Percentiles rank a stretch among this genome's conserved stretches.
Evolutionary conservation across 1,284 basidiomycete genomes (phyloP).

Genomic region (Prillingera fragicola): DNA sequence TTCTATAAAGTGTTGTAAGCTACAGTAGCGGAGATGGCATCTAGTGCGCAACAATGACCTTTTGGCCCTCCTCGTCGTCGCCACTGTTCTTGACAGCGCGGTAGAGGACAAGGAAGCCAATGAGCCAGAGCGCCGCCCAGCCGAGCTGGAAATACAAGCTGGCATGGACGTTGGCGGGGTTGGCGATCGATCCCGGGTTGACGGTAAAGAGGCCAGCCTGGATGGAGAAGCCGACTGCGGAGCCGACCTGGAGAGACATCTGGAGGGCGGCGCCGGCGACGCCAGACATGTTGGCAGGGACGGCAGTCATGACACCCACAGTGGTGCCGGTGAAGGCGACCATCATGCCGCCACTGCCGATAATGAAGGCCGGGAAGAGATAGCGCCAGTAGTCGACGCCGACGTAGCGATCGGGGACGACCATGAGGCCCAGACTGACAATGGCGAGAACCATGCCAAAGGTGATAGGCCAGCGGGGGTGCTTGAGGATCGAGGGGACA

Average conservation of each 20-base stretch:
- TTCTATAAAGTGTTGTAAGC: too few species aligned
- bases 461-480: constrained; percentile 25
- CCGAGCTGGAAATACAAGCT: constrained; percentile 39
- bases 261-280: constrained; percentile 44
- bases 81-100: constrained; percentile 20
- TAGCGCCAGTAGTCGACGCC: constrained; percentile 39
- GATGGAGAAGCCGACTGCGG: constrained; percentile 34
- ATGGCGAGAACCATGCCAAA: constrained; percentile 22
- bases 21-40: too few species aligned
- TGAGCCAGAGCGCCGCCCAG: constrained; percentile 34
- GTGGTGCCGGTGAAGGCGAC: constrained; percentile 22
- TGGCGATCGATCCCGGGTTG: constrained; percentile 27
- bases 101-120: constrained; percentile 33
- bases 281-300: constrained; percentile 33
- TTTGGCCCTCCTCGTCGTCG: constrained; percentile 4
- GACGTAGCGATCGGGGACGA: constrained; percentile 17
- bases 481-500: constrained; percentile 17
- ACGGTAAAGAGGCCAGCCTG: constrained; percentile 42
- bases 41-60: background rate
- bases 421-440: constrained; percentile 29
- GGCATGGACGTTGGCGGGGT: constrained; percentile 32
- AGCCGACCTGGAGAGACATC: constrained; percentile 38
- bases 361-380: constrained; percentile 31
- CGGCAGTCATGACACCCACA: constrained; percentile 36
- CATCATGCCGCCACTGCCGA: constrained; percentile 31